These are phyloP conservation scores for Jimgerdemannia flammicorona DNA, from an alignment of 192 early-diverging fungal genomes.

Conservation along the genomic window DNA sequence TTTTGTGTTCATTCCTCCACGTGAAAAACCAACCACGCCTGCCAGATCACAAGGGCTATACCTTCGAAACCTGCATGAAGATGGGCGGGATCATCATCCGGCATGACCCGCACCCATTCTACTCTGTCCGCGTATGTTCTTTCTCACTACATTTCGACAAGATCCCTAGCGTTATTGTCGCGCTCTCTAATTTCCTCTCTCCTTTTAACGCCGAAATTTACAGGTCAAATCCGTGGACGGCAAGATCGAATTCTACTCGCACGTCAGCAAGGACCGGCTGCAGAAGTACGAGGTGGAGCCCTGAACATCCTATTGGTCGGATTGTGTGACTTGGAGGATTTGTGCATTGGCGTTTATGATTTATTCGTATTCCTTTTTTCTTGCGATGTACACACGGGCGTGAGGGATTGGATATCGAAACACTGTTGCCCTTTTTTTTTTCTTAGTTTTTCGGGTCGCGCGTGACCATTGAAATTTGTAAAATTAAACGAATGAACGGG, in stretches of 20 bases:
- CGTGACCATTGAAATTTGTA: too few species aligned
- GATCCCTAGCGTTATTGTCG: neutral
- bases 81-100: neutral
- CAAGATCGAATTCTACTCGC: slow-evolving; percentile 4
- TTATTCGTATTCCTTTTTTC: too few species aligned
- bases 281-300: neutral
- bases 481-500: too few species aligned
- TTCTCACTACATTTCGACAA: neutral
- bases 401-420: too few species aligned
- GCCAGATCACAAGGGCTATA: neutral
- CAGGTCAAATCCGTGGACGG: neutral
- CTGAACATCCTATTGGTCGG: too few species aligned
- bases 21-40: neutral
- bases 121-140: neutral
- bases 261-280: neutral
- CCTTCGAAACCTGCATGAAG: slow-evolving; percentile 1
- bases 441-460: too few species aligned
- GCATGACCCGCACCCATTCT: neutral
- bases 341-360: too few species aligned
- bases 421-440: too few species aligned
- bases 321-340: neutral
- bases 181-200: neutral
- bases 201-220: neutral
- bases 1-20: neutral
- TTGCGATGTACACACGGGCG: too few species aligned